phyloP scores from a whole-genome alignment of 2,329 filamentous ascomycete genomes.

The Byssoonygena ceratinophila region DNA sequence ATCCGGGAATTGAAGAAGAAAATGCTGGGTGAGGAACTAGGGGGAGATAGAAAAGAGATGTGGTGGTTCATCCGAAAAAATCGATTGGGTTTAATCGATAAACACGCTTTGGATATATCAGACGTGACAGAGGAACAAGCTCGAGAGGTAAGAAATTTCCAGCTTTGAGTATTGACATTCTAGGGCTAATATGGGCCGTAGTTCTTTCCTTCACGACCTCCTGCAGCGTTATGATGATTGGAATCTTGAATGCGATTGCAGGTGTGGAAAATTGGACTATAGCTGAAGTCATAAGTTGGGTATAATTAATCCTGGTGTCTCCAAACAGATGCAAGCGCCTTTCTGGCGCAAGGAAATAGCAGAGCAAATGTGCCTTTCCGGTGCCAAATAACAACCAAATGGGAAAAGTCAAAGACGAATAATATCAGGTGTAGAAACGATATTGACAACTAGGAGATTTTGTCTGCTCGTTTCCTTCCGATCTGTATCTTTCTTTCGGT shows the following conservation, averaged over 20 bases:
- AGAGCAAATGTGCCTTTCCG: not conserved
- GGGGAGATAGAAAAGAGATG: slow-evolving; percentile 68
- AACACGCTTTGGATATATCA: slow-evolving; percentile 51
- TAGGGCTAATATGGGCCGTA: slow-evolving; percentile 13
- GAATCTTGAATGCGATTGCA: not conserved
- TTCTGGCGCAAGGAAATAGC: not conserved
- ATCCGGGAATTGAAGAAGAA: slow-evolving; percentile 60
- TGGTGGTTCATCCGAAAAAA: slow-evolving; percentile 63
- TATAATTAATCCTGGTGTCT: not conserved
- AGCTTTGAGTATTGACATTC: not conserved
- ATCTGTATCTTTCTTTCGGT: slow-evolving; percentile 39
- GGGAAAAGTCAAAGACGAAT: not conserved
- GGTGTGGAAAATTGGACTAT: not conserved
- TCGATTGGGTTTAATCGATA: slow-evolving; percentile 63
- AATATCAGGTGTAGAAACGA: not conserved
- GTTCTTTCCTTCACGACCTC: slow-evolving; percentile 19
- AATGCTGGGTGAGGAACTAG: slow-evolving; percentile 57
- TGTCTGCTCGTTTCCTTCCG: slow-evolving; percentile 39
- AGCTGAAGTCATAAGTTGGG: not conserved
- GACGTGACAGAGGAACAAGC: slow-evolving; percentile 61
- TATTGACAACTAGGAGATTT: slow-evolving; percentile 33
- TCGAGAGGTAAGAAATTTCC: slow-evolving; percentile 37
- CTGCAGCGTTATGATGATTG: not conserved
- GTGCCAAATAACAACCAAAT: not conserved
- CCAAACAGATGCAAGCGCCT: not conserved